Conservation (phyloP, 2,329 filamentous ascomycete species). For the Hortaea werneckii region DNA sequence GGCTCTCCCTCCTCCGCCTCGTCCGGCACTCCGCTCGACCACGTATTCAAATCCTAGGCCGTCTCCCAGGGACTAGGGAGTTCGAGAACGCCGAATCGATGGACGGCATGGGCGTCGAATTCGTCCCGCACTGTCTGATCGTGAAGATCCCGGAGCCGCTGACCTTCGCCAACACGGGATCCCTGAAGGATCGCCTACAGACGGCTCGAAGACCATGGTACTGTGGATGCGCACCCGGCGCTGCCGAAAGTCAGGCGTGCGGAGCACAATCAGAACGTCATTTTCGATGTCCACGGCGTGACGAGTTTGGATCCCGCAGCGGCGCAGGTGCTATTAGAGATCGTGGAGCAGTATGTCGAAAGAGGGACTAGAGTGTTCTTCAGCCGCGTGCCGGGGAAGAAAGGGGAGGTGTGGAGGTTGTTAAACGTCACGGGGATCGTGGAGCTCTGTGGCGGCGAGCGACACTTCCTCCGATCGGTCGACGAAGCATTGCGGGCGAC, state of each 20-base stretch:
- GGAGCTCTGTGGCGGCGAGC: slow-evolving; percentile 64
- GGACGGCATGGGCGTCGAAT: slow-evolving; percentile 51
- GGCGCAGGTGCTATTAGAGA: slow-evolving; percentile 82
- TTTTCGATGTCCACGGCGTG: slow-evolving; percentile 97
- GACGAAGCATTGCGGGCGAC: slow-evolving; percentile 74
- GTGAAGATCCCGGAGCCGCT: slow-evolving; percentile 96
- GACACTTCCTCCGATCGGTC: slow-evolving; percentile 71
- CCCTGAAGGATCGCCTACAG: slow-evolving; percentile 72
- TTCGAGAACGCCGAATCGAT: slow-evolving; percentile 73
- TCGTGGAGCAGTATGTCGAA: slow-evolving; percentile 70
- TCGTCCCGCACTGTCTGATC: slow-evolving; percentile 84
- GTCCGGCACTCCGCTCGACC: slow-evolving; percentile 85
- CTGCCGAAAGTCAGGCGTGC: slow-evolving; percentile 65
- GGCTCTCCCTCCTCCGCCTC: slow-evolving; percentile 78
- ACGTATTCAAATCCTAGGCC: slow-evolving; percentile 90
- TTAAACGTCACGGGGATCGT: slow-evolving; percentile 77
- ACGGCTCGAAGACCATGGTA: slow-evolving; percentile 33
- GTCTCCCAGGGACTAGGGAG: slow-evolving; percentile 64
- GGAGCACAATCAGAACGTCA: slow-evolving; percentile 82
- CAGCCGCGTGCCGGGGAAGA: slow-evolving; percentile 42
- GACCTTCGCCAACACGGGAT: slow-evolving; percentile 89
- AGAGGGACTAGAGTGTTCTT: slow-evolving; percentile 71
- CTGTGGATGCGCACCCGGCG: slow-evolving; percentile 56
- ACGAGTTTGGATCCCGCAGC: slow-evolving; percentile 89
- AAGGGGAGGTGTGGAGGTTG: slow-evolving; percentile 52